Percentiles rank a stretch among this genome's conserved stretches.
These are phyloP conservation scores for Penicillium chermesinum DNA, from an alignment of 495 filamentous ascomycete genomes.

Conservation along the genomic window DNA sequence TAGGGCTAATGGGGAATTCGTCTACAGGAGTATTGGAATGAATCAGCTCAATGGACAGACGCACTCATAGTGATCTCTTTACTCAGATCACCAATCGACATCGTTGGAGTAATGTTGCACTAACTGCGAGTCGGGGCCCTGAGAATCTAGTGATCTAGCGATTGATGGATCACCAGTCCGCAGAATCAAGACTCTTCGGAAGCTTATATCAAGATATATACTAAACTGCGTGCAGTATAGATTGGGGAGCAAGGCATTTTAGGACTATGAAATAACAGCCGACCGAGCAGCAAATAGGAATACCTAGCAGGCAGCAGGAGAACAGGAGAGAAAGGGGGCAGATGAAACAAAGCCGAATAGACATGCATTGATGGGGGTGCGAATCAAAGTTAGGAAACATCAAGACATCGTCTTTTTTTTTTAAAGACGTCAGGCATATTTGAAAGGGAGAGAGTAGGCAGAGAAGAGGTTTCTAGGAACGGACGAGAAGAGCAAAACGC, in stretches of 20 bases:
- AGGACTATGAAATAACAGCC: background rate
- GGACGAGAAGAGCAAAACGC: background rate
- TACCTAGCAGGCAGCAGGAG: background rate
- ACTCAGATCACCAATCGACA: too few relatives aligned
- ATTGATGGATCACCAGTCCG: too few relatives aligned
- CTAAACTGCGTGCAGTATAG: too few relatives aligned
- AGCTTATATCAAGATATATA: too few relatives aligned
- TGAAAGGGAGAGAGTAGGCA: background rate
- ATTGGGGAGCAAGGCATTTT: background rate
- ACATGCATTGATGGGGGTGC: constrained; percentile 6
- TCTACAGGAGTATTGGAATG: too few relatives aligned
- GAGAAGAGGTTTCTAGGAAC: background rate
- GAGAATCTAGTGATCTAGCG: too few relatives aligned
- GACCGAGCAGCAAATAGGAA: background rate
- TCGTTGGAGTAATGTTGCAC: too few relatives aligned
- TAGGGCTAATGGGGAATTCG: too few relatives aligned
- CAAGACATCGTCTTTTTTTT: constrained; percentile 1
- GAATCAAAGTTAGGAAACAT: constrained; percentile 2
- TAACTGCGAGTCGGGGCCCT: too few relatives aligned
- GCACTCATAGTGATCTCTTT: too few relatives aligned
- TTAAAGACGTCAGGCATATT: background rate
- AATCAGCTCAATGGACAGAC: too few relatives aligned
- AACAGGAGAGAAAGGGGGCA: background rate
- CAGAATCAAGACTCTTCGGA: too few relatives aligned
- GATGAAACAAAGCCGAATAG: background rate